phyloP scores from a whole-genome alignment of 495 filamentous ascomycete species.

The Penicillium silybi region DNA sequence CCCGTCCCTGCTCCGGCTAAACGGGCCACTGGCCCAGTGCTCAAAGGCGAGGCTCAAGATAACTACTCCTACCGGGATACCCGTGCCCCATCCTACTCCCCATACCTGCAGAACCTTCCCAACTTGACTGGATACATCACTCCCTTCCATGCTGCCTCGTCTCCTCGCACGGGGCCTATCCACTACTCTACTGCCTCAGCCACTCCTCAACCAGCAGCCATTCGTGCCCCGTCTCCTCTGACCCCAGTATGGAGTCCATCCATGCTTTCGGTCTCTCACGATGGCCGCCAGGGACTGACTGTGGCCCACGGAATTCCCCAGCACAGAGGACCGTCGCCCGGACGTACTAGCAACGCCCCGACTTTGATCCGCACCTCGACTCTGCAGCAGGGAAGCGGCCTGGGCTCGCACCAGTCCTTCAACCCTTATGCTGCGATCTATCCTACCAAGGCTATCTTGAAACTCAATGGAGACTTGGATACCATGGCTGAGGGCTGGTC shows the following conservation, averaged over 20 bases:
- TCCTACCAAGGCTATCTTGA: slow-evolving; percentile 79
- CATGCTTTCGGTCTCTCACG: slow-evolving; percentile 26
- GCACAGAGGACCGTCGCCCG: slow-evolving; percentile 39
- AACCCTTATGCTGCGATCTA: slow-evolving; percentile 75
- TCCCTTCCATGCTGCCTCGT: slow-evolving; percentile 29
- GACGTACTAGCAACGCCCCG: slow-evolving; percentile 48
- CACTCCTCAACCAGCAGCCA: slow-evolving; percentile 30
- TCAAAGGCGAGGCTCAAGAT: slow-evolving; percentile 36
- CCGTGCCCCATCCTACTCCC: slow-evolving; percentile 39
- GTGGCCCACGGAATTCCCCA: slow-evolving; percentile 31
- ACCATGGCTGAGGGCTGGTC: slow-evolving; percentile 78
- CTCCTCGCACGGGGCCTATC: slow-evolving; percentile 23
- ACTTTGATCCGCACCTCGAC: slow-evolving; percentile 83
- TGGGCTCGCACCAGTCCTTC: slow-evolving; percentile 51
- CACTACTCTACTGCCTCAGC: slow-evolving; percentile 33
- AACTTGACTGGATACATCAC: slow-evolving; percentile 30
- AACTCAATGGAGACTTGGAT: slow-evolving; percentile 79
- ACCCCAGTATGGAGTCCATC: slow-evolving; percentile 46
- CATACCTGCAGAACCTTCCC: slow-evolving; percentile 40
- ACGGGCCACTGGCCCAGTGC: slow-evolving; percentile 37
- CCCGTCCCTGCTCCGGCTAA: slow-evolving; percentile 41
- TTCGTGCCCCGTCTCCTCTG: slow-evolving; percentile 41
- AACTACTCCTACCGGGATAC: slow-evolving; percentile 33
- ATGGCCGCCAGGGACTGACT: slow-evolving; percentile 28
- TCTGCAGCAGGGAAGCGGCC: slow-evolving; percentile 53